Evolutionary conservation across 2,329 filamentous ascomycete genomes (phyloP), one percentile per base, ranked within the genome.

Genomic region (Leptographium galeiforme): DNA sequence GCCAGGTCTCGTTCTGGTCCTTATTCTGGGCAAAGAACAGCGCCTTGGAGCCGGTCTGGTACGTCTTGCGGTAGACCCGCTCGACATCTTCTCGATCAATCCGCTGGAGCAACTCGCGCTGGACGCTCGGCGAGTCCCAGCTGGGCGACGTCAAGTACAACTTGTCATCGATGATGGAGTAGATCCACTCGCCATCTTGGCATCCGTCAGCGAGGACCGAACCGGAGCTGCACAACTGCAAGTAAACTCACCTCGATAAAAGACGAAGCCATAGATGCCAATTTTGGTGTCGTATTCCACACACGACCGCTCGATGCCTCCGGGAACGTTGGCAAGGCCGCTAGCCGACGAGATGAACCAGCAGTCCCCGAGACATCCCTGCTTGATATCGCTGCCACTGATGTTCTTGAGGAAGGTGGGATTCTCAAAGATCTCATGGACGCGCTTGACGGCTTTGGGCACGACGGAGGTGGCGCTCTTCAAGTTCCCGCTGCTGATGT

Each of bases 81-180:
- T 78, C 72, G 47, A 84, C 79, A 51, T 87, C 82, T 51, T 82
- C 82, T 53, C 84, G 79, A 63, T 88, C 85, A 48, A 88, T 81
- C 61, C 89, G 83, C 61, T 89, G 79, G 63, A 89, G 78, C 30
- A 89, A 73, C 52, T 86, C 78, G 41, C 87, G 79, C 63, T 89
- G 85, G 64, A 86, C 77, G 50, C 85, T 82, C 1, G 81, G 84
- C 38, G 87, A 86, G 59, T 94, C 87, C 71, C 88, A 94, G 63
- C 86, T 84, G 6, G 87, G 85, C 2, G 86, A 87, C 56, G 84
- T 87, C 18, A 95, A 77, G 64, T 87, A 94, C 3, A 95, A 75
- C 68, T 94, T 94, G 67, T 95, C 89, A 63, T 95, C 89, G 55
- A 95, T 82, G 57, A 95, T 90, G 55, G 87, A 89, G 61, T 89